Evolutionary conservation across 1,139 yeast species (phyloP), one percentile per base, ranked within the genome.

Genomic region (Yamadazyma membranifaciens): DNA sequence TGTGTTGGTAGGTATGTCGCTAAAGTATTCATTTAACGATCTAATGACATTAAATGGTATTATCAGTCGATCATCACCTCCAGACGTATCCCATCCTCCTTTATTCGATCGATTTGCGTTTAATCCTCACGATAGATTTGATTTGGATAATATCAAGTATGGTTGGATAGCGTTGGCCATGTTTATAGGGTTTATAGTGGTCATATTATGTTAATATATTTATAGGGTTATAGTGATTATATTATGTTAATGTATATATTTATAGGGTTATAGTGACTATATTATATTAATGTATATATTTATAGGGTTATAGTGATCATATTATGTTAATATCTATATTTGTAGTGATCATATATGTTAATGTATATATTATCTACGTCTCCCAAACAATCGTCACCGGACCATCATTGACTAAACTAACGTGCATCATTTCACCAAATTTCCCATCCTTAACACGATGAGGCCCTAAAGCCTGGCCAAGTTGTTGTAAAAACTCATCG

Each of bases 371-470:
- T 32, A 6, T 6, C 41, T 60, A 69, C 1, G 92, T 82, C 52
- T 84, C 91, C 72, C 81, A 80, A 24, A 80, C 74, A 24, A 85
- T 78, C 0, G 94, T 84, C 6, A 83, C 87, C 0, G 92, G 94
- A 4, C 94, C 94, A 50, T 91, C 97, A 55, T 92, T 92, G 13
- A 83, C 80, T 42, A 91, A 62, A 2, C 76, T 74, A 12, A 92
- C 96, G 48, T 87, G 95, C 98, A 92, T 92, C 96, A 91, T 87
- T 7, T 94, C 98, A 0, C 98, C 98, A 60, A 92, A 92, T 42
- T 79, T 73, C 1, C 98, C 98, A 54, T 88, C 96, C 47, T 83
- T 75, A 6, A 89, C 95, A 37, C 76, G 73, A 0, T 72, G 78
- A 1, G 65, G 67, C 0, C 91, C 94, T 30, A 85, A 52, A n/a